Conservation (phyloP, 2,329 filamentous ascomycete species). For the Pyrenophora tritici-repentis region DNA sequence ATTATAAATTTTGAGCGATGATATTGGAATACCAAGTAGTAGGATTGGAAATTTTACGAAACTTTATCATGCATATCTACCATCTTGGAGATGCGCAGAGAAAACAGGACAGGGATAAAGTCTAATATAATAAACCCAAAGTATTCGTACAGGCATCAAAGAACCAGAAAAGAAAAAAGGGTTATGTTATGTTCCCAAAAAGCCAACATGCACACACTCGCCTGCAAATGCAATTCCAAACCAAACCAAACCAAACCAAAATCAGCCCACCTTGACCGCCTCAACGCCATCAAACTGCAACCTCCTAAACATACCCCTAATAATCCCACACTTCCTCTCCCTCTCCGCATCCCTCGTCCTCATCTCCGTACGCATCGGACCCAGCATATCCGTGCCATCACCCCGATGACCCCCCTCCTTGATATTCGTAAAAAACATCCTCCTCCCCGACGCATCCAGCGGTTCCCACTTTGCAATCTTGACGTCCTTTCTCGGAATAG, state of each 20-base stretch:
- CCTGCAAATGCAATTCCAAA: constrained; percentile 1
- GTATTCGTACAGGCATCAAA: constrained; percentile 1
- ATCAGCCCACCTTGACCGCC: constrained; percentile 18
- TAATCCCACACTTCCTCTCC: constrained; percentile 24
- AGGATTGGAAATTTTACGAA: too few relatives aligned
- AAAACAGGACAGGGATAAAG: too few relatives aligned
- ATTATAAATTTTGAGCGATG: too few relatives aligned
- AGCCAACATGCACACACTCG: neutral
- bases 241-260: neutral
- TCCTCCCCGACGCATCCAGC: constrained; percentile 25
- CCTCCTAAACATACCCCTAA: constrained; percentile 31
- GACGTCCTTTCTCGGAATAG: neutral
- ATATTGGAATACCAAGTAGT: too few relatives aligned
- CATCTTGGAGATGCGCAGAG: too few relatives aligned
- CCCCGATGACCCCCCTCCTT: constrained; percentile 31
- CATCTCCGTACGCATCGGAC: constrained; percentile 30
- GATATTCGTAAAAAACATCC: constrained; percentile 40
- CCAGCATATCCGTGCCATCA: constrained; percentile 28
- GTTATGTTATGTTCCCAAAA: too few relatives aligned
- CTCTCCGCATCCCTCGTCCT: constrained; percentile 24
- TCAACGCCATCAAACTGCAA: constrained; percentile 33
- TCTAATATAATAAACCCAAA: too few relatives aligned
- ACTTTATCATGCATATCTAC: too few relatives aligned
- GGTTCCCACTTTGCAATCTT: constrained; percentile 28
- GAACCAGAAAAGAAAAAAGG: neutral